phyloP scores from a whole-genome alignment of 768 basidiomycete species.

The Russula brevipes region DNA sequence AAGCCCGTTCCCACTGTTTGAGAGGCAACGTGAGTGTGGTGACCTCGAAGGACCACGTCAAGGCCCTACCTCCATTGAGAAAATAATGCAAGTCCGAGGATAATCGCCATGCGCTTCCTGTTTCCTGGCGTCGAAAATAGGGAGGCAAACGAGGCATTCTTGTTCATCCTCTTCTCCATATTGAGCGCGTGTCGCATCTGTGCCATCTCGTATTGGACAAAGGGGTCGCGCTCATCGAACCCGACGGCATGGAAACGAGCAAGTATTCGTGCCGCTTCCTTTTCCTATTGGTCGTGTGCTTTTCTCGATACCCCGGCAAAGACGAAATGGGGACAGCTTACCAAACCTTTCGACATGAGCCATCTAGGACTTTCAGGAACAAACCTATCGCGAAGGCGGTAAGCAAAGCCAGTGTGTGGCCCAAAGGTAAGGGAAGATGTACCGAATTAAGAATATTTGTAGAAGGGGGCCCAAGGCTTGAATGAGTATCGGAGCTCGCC shows the following conservation, averaged over 20 bases:
- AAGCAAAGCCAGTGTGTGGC: background rate
- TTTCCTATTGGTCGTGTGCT: slow-evolving; percentile 37
- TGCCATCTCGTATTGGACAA: slow-evolving; percentile 48
- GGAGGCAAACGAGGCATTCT: slow-evolving; percentile 44
- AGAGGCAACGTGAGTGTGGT: background rate
- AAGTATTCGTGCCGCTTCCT: slow-evolving; percentile 54
- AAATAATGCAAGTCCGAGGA: slow-evolving; percentile 62
- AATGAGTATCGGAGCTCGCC: slow-evolving; percentile 60
- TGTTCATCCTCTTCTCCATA: slow-evolving; percentile 52
- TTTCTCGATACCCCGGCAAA: background rate
- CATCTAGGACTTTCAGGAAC: slow-evolving; percentile 66
- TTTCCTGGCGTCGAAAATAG: slow-evolving; percentile 64
- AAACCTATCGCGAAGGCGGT: slow-evolving; percentile 39
- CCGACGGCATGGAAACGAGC: slow-evolving; percentile 70
- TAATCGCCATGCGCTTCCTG: slow-evolving; percentile 58
- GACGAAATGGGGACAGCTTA: slow-evolving; percentile 29
- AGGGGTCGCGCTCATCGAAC: slow-evolving; percentile 52
- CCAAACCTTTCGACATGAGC: slow-evolving; percentile 55
- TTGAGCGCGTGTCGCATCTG: slow-evolving; percentile 67
- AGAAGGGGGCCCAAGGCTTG: slow-evolving; percentile 55
- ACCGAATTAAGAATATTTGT: slow-evolving; percentile 54
- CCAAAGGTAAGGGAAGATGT: slow-evolving; percentile 13
- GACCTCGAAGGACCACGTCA: background rate
- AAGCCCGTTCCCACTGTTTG: slow-evolving; percentile 57
- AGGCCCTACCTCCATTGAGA: slow-evolving; percentile 65